A percentile compares a stretch with the other conserved stretches of the same genome.
Evolutionary conservation across 169 alveolate species (phyloP).

Genomic region (Plasmodium inui): DNA sequence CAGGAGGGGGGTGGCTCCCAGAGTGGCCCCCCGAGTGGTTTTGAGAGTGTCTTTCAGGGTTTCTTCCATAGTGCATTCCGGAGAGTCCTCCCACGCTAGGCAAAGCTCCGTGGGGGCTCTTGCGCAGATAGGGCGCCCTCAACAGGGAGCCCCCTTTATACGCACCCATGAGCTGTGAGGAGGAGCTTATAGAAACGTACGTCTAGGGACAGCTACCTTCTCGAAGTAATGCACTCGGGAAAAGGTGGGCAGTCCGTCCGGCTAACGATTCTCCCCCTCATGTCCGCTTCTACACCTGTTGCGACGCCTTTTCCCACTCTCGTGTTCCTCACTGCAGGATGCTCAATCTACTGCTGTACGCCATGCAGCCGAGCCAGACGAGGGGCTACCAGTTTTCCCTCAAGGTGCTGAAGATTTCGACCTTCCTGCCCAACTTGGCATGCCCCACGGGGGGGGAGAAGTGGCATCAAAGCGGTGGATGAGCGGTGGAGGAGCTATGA

Average conservation of each 20-base stretch:
- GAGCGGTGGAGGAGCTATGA: too few species aligned
- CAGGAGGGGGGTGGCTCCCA: neutral
- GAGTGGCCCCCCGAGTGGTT: too few species aligned
- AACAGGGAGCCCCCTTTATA: too few species aligned
- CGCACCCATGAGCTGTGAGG: too few species aligned
- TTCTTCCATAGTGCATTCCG: neutral
- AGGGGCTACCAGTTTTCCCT: constrained; percentile 17
- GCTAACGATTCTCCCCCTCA: too few species aligned
- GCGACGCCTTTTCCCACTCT: neutral
- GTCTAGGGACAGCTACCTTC: too few species aligned
- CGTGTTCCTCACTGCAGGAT: neutral
- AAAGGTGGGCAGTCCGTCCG: too few species aligned
- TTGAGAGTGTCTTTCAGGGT: too few species aligned
- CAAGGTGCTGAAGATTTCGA: constrained; percentile 37
- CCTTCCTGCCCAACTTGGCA: constrained; percentile 35
- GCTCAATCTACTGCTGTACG: constrained; percentile 25
- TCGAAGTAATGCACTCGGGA: too few species aligned
- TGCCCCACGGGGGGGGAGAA: neutral
- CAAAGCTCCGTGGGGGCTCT: neutral
- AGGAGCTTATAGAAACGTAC: too few species aligned
- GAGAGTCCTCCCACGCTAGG: neutral
- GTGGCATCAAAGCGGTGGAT: neutral
- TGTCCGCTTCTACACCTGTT: neutral
- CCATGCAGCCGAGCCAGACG: constrained; percentile 55
- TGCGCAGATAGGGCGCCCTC: too few species aligned